Evolutionary conservation across 2,329 filamentous ascomycete species (phyloP), one percentile per base, ranked within the genome.

Genomic region (Tricladium varicosporioides): DNA sequence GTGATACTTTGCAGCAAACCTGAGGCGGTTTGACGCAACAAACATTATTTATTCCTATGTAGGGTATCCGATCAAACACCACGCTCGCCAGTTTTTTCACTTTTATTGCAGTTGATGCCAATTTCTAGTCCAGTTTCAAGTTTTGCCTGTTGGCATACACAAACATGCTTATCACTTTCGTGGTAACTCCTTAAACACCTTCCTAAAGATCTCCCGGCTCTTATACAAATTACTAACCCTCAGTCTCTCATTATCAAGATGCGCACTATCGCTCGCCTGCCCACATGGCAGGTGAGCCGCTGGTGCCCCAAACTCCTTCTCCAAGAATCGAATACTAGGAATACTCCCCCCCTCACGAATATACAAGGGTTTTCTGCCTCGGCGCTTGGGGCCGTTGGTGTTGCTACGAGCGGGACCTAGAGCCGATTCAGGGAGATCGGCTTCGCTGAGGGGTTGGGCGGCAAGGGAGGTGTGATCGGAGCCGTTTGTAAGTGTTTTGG

Each of bases 301-400:
- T 0, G 92, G 92, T 0, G 94, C 94, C 2, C 82, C 81, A 69
- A 97, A 97, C 67, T 96, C 91, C 75, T 96, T 96, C 72, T 97
- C 93, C 40, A 97, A 71, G 69, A 97, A 97, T 5, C 94, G 80
- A 56, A 97, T 97, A 0, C 91, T 91, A 0, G 94, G 94, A 64
- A 99, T 99, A 0, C 89, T 95, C 5, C 94, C 94, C 11, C 94
- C 94, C 74, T 99, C 94, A 9, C 94, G 84, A 64, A 99, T 99
- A 71, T 96, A 97, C 2, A 99, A 78, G 0, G 92, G 93, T 65
- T 86, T 88, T 7, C 76, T 73, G 10, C 69, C 69, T 48, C 60
- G 66, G 9, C 53, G 47, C 2, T 55, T 56, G 8, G 36, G 47
- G 5, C 46, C 46, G 16, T 52, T 52, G 1, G 42, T 45, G 5